Base-by-base conservation (phyloP, 306 rosid species). In the Castanea mollissima region DNA sequence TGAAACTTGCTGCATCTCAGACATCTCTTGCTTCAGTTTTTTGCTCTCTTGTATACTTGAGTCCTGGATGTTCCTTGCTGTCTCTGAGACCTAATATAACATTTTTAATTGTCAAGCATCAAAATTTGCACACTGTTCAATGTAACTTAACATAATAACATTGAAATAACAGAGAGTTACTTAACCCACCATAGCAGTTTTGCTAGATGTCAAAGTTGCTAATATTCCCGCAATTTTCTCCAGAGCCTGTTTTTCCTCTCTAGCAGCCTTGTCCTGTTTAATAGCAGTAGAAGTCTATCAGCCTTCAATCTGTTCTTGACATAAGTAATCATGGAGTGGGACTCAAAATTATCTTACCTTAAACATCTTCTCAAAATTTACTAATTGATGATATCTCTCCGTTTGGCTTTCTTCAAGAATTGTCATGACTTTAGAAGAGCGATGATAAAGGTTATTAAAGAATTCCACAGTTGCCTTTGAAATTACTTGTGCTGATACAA, bases 181-280 rank as follows among this genome's bases (percentile, higher is more conserved):
- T 21, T 21, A 10, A 75, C 87, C 32, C 74, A 90, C 97, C 90
- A 85, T 83, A 65, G 83, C 81, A 70, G 82, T 79, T 81, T 88
- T 94, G 82, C 89, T 94, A 38, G 97, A 86, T 55, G 95, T 88
- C 78, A 91, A 76, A 74, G 80, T 71, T 76, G 83, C 87, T 83
- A 94, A 79, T 51, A 94, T 87, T 62, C 83, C 81, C 60, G 91
- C 85, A 69, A 94, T 91, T 78, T 91, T 83, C 75, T 82, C 89
- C 29, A 94, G 41, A 59, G 97, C 95, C 55, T 81, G 87, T 74
- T 69, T 87, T 81, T 94, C 97, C 73, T 94, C 99, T 78, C 79
- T 89, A 20, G 72, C 86, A 63, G 86, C 89, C 85, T 90, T 90
- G 71, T 91, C 97, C 99, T 94, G 91, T 86, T 86, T 78, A 58